Base-by-base conservation (phyloP, 768 basidiomycete species). In the Kwoniella pini region DNA sequence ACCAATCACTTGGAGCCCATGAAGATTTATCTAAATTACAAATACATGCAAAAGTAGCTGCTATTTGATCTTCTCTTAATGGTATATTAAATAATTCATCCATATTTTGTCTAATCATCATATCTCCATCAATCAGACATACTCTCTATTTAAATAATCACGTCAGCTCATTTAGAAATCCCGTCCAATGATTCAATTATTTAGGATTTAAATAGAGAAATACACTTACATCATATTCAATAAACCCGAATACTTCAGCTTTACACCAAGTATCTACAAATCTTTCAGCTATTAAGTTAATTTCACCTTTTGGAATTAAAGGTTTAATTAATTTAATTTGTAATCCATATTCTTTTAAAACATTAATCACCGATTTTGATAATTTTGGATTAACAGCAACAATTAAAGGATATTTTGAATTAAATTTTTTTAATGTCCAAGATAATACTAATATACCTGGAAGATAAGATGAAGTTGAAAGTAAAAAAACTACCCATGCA, bases 1-100 rank as follows among this genome's bases (percentile, higher is more conserved):
- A 82, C 94, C 94, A 97, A 74, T 94, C 90, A 1, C 78, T 68
- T 12, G 94, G 93, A 78, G 97, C 97, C 76, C 93, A 90, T 4
- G 82, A 58, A 15, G 92, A 75, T 72, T 85, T 87, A 27, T 85
- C 84, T 6, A 92, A 92, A 77, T 97, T 97, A 80, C 94, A 97
- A 2, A 91, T 86, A 72, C 94, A 97, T 7, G 85, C 92, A 67
- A 93, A 91, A 0, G 81, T 84, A 0, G 91, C 92, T 4, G 91
- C 91, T 60, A 96, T 92, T 75, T 86, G 84, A 63, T 86, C 89
- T 19, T 53, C 24, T 22, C 75, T 53, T 9, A 69, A 27, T 2
- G 56, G 57, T n/a, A 67, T 38, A 11, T 62, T 21, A 46, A 72
- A 69, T 10, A 72, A 42, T 13, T 65, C 57, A 39, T 69, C 70